Conservation (phyloP, 1,284 basidiomycete genomes). For the Leccinum pachyderme region DNA sequence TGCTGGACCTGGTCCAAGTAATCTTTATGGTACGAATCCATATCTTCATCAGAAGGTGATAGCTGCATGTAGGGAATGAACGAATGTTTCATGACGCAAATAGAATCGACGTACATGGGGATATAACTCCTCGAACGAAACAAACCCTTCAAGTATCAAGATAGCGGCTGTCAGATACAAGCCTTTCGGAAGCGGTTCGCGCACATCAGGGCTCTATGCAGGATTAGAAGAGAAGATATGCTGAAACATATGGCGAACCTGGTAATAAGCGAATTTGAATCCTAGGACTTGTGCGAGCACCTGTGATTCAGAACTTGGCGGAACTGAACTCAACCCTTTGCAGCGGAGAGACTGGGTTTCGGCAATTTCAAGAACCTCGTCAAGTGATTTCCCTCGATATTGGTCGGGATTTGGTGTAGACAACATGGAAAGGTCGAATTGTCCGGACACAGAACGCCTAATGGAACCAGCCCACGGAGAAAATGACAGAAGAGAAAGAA, state of each 20-base stretch:
- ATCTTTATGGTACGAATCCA: conserved; percentile 66
- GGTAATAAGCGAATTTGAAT: conserved; percentile 93
- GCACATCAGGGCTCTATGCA: conserved; percentile 51
- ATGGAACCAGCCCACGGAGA: conserved; percentile 75
- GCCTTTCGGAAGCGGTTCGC: conserved; percentile 64
- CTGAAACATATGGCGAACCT: conserved; percentile 46
- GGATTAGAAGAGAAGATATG: conserved; percentile 15
- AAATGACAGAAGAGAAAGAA: conserved; percentile 79
- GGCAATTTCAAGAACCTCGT: conserved; percentile 59
- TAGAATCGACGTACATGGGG: conserved; percentile 66
- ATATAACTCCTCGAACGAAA: conserved; percentile 83
- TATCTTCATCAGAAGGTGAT: conserved; percentile 70
- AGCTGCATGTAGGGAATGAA: conserved; percentile 46
- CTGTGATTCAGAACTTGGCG: conserved; percentile 41
- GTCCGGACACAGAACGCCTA: conserved; percentile 27
- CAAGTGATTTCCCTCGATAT: conserved; percentile 60
- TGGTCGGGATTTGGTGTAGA: conserved; percentile 39
- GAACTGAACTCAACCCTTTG: conserved; percentile 16
- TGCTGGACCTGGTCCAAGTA: conserved; percentile 68
- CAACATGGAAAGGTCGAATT: conserved; percentile 36
- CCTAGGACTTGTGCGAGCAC: conserved; percentile 91
- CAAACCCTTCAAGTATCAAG: conserved; percentile 84
- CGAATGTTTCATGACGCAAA: background rate
- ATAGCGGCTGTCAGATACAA: conserved; percentile 85
- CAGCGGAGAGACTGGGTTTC: conserved; percentile 33